A percentile compares a stretch with the other conserved stretches of the same genome.
Conservation (phyloP, 108 stramenopile genomes). For the Nitzschia palea region DNA sequence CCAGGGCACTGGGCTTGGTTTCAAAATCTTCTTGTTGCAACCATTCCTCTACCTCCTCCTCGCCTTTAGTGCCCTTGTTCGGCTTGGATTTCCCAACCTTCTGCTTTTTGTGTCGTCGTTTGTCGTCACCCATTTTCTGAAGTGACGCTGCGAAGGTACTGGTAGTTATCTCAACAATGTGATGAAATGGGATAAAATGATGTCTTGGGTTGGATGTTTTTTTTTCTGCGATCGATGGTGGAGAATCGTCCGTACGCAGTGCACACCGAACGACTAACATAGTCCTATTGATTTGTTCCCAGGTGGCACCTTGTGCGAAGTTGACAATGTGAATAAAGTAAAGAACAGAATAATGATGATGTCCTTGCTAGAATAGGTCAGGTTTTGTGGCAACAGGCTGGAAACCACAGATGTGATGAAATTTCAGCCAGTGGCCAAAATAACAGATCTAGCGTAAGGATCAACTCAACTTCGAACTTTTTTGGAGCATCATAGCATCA, state of each 20-base stretch:
- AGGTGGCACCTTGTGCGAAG: no score
- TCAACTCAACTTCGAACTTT: no score
- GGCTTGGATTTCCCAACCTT: slow-evolving; percentile 1
- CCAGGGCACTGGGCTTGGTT: neutral
- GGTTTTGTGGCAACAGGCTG: no score
- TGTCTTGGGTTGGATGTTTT: neutral
- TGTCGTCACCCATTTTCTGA: neutral
- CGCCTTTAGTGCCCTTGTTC: neutral
- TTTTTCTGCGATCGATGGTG: neutral
- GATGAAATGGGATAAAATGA: neutral
- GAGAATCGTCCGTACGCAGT: neutral
- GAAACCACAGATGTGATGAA: no score
- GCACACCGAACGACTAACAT: neutral
- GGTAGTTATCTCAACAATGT: neutral
- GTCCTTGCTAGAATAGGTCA: no score
- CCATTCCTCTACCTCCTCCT: neutral
- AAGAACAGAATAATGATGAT: no score
- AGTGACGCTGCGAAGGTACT: neutral
- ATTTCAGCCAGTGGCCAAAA: no score
- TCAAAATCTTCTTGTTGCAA: neutral
- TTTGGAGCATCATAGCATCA: no score
- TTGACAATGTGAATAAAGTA: no score
- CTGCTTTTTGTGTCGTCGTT: slow-evolving; percentile 16
- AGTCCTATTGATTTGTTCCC: no score
- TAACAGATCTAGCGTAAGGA: no score